Conservation (phyloP, 2,329 filamentous ascomycete genomes). For the Lachnellula subtilissima region DNA sequence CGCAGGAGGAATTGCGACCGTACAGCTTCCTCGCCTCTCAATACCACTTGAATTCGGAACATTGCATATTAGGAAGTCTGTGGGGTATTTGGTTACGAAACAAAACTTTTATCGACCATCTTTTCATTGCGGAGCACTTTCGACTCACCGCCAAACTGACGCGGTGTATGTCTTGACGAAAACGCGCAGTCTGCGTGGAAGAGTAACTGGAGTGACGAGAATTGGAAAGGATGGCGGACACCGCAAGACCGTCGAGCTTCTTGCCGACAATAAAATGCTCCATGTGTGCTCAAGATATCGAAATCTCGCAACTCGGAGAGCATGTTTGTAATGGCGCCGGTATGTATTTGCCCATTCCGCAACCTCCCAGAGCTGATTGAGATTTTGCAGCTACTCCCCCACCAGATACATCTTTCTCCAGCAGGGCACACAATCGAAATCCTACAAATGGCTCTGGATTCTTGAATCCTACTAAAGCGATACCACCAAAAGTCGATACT, state of each 20-base stretch:
- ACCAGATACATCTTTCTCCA: constrained; percentile 26
- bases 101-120: background rate
- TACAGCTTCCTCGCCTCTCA: background rate
- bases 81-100: background rate
- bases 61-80: background rate
- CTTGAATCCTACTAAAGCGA: constrained; percentile 36
- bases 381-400: constrained; percentile 26
- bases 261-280: constrained; percentile 87
- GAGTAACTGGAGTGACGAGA: constrained; percentile 7
- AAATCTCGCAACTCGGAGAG: constrained; percentile 81
- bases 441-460: constrained; percentile 22
- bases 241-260: constrained; percentile 53
- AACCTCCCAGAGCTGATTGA: constrained; percentile 7
- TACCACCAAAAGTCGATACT: constrained; percentile 47
- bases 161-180: constrained; percentile 16
- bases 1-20: background rate
- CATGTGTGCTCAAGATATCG: constrained; percentile 69
- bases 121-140: background rate
- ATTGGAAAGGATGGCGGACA: constrained; percentile 31
- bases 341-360: constrained; percentile 14
- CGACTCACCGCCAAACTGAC: constrained; percentile 10
- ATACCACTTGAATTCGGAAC: background rate
- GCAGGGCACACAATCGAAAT: constrained; percentile 18
- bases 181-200: constrained; percentile 1
- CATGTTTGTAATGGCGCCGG: constrained; percentile 62